A percentile compares a stretch with the other conserved stretches of the same genome.
Evolutionary conservation across 768 basidiomycete genomes (phyloP).

Genomic region (Neoboletus magnificus): DNA sequence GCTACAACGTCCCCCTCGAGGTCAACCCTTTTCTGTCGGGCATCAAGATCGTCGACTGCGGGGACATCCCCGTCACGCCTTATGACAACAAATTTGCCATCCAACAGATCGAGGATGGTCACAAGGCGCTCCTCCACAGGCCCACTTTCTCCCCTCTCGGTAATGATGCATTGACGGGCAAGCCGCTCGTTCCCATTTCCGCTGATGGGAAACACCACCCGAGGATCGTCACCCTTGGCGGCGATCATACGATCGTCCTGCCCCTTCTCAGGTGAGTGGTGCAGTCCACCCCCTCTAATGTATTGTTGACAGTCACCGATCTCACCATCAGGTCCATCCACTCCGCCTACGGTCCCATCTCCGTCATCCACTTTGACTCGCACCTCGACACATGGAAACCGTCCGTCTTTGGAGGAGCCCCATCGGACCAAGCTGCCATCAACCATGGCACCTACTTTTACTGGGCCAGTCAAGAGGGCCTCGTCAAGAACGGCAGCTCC

Average conservation of each 20-base stretch:
- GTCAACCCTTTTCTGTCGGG: constrained; percentile 71
- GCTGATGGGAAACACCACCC: constrained; percentile 75
- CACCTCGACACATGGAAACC: constrained; percentile 83
- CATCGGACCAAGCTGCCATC: constrained; percentile 67
- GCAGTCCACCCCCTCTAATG: background rate
- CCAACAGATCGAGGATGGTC: constrained; percentile 69
- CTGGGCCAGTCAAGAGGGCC: constrained; percentile 80
- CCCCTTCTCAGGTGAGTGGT: constrained; percentile 41
- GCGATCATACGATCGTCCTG: constrained; percentile 82
- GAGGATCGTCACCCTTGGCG: constrained; percentile 77
- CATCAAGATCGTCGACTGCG: constrained; percentile 70
- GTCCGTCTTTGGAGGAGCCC: constrained; percentile 69
- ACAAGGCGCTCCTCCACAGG: constrained; percentile 66
- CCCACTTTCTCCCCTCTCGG: constrained; percentile 58
- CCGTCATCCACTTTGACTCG: constrained; percentile 85
- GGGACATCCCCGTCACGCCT: constrained; percentile 74
- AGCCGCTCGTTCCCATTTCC: constrained; percentile 55
- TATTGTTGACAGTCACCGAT: background rate
- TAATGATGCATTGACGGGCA: constrained; percentile 59
- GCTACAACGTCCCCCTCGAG: constrained; percentile 72
- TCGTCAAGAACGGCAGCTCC: constrained; percentile 73
- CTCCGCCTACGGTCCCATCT: constrained; percentile 74
- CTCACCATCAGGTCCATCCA: constrained; percentile 55
- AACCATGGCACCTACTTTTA: constrained; percentile 93
- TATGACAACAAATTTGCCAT: constrained; percentile 76